These are phyloP conservation scores for Chlorencoelia australis DNA, from an alignment of 2,329 filamentous ascomycete species.

Conservation along the genomic window DNA sequence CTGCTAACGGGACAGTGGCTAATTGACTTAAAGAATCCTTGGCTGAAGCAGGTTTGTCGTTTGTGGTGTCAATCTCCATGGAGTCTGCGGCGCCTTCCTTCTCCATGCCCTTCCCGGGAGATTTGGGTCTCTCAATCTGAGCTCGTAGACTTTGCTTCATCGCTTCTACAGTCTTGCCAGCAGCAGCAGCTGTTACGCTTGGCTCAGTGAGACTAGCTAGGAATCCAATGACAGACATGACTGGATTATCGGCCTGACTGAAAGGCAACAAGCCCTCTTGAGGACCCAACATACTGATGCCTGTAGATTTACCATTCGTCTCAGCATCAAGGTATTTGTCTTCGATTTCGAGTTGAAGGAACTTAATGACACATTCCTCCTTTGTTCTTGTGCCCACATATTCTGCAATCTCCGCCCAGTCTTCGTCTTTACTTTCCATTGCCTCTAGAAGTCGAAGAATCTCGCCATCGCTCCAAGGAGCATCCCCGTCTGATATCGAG, in stretches of 20 bases:
- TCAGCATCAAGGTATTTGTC: constrained; percentile 91
- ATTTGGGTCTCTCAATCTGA: constrained; percentile 58
- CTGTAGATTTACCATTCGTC: constrained; percentile 37
- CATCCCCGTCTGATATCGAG: constrained; percentile 68
- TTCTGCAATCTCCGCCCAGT: constrained; percentile 88
- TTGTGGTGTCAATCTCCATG: constrained; percentile 55
- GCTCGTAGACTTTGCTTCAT: constrained; percentile 72
- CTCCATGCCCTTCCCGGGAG: constrained; percentile 45
- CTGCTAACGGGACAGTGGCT: constrained; percentile 73
- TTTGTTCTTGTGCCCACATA: constrained; percentile 85
- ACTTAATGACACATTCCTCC: constrained; percentile 95
- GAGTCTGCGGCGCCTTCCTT: constrained; percentile 41
- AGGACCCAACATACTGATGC: constrained; percentile 57
- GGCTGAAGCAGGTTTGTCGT: constrained; percentile 37
- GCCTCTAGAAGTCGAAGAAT: constrained; percentile 82
- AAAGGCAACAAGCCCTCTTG: constrained; percentile 78
- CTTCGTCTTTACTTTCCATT: constrained; percentile 85
- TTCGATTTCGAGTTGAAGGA: constrained; percentile 92
- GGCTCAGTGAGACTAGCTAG: constrained; percentile 86
- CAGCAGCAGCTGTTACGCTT: constrained; percentile 79
- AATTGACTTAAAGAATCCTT: constrained; percentile 39
- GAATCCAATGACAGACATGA: constrained; percentile 93
- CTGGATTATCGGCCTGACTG: constrained; percentile 86
- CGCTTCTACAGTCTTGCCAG: constrained; percentile 76
- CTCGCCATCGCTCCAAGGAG: constrained; percentile 86